Percentiles rank a stretch among this genome's conserved stretches.
These are phyloP conservation scores for Ophiosphaerella korrae DNA, from an alignment of 2,329 filamentous ascomycete species.

Conservation along the genomic window DNA sequence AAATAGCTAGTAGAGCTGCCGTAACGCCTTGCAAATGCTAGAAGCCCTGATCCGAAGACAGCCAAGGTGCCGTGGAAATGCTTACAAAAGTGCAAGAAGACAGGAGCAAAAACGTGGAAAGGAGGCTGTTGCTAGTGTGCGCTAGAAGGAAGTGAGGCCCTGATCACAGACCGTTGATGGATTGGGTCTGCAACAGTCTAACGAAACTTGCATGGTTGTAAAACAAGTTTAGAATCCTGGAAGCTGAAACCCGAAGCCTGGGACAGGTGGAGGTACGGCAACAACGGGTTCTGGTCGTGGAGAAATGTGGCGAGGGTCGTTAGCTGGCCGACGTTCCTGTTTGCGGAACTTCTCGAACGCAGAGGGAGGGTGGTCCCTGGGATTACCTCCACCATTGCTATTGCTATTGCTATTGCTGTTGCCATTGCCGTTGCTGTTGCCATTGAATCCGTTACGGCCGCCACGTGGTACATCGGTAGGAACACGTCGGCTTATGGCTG, in stretches of 20 bases:
- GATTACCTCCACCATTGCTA: constrained; percentile 18
- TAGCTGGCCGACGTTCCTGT: constrained; percentile 27
- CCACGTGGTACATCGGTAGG: constrained; percentile 38
- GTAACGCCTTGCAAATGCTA: no score
- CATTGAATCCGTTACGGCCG: constrained; percentile 22
- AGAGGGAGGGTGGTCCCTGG: no score
- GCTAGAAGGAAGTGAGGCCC: no score
- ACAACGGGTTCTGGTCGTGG: constrained; percentile 49
- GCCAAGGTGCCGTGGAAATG: no score
- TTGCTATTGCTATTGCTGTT: constrained; percentile 17
- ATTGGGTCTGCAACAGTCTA: no score
- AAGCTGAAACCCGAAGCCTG: constrained; percentile 60
- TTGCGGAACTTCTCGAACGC: constrained; percentile 30
- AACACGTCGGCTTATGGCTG: constrained; percentile 45
- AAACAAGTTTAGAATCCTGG: constrained; percentile 31
- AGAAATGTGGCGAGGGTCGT: constrained; percentile 42
- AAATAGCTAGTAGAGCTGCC: no score
- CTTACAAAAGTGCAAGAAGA: no score
- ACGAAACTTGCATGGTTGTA: background rate
- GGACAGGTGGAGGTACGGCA: constrained; percentile 59
- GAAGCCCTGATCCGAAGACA: no score
- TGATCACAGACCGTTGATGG: no score
- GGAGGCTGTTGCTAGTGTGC: no score
- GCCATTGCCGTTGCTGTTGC: constrained; percentile 15
- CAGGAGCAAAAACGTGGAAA: no score